Percentiles rank a stretch among this genome's conserved stretches.
Evolutionary conservation across 2,329 filamentous ascomycete genomes (phyloP).

Genomic region (Neopestalotiopsis clavispora): DNA sequence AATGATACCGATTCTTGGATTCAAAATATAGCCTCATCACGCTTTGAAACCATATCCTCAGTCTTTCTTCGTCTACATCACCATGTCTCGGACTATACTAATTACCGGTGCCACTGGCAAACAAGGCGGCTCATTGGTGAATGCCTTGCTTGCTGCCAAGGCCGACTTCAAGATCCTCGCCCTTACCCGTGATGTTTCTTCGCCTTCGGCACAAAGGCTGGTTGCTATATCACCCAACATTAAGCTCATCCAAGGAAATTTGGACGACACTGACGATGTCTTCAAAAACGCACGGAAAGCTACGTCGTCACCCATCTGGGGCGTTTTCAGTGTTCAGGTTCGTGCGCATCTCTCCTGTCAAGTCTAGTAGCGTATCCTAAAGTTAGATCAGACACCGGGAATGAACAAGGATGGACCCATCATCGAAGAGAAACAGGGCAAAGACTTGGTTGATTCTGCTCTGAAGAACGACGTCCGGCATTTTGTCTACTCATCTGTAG

Average conservation of each 20-base stretch:
- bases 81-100: slow-evolving; percentile 7
- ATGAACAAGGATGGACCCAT: slow-evolving; percentile 4
- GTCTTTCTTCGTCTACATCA: neutral
- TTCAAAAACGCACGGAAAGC: slow-evolving; percentile 11
- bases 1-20: neutral
- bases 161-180: slow-evolving; percentile 13
- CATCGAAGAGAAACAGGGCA: slow-evolving; percentile 52
- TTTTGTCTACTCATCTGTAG: slow-evolving; percentile 95
- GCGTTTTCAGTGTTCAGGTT: slow-evolving; percentile 19
- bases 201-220: slow-evolving; percentile 8
- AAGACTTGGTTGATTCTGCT: slow-evolving; percentile 85
- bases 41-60: neutral
- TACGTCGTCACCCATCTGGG: slow-evolving; percentile 13
- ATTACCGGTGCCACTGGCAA: slow-evolving; percentile 19
- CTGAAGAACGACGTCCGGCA: slow-evolving; percentile 85
- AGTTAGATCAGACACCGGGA: neutral
- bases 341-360: neutral
- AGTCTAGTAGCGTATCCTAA: no score
- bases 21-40: neutral
- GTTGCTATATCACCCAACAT: slow-evolving; percentile 5
- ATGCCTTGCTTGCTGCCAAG: slow-evolving; percentile 5
- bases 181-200: slow-evolving; percentile 10
- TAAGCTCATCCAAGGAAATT: slow-evolving; percentile 10
- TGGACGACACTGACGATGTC: slow-evolving; percentile 10
- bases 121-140: slow-evolving; percentile 17